A percentile compares a stretch with the other conserved stretches of the same genome.
Evolutionary conservation across 73 alveolate species (phyloP).

Genomic region (Symbiodinium natans): DNA sequence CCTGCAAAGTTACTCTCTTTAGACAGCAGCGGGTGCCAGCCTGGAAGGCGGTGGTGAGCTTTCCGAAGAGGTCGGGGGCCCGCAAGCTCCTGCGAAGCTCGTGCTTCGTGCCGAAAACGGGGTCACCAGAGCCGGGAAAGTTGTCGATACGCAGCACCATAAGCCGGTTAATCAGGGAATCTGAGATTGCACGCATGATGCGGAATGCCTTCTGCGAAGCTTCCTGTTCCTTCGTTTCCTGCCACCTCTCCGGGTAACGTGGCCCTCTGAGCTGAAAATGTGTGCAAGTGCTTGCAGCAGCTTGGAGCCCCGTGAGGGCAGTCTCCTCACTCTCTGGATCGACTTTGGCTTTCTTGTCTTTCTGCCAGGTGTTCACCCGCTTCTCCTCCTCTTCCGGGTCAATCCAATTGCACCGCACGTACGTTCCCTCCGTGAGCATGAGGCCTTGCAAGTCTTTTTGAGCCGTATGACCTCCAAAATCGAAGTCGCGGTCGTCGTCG

Average conservation of each 20-base stretch:
- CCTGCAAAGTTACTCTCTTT: background rate
- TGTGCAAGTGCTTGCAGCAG: background rate
- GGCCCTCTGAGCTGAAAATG: background rate
- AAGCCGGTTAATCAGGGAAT: background rate
- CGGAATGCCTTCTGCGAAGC: no score
- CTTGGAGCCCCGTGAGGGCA: background rate
- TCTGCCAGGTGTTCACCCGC: no score
- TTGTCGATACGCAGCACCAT: background rate
- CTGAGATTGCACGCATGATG: background rate
- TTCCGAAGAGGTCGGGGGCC: background rate
- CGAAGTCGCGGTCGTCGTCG: constrained; percentile 5
- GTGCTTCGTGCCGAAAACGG: background rate
- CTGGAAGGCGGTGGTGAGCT: background rate
- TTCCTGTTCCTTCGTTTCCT: background rate
- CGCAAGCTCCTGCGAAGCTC: constrained; percentile 11
- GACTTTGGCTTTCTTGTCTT: background rate
- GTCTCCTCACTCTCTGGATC: background rate
- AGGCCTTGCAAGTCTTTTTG: background rate
- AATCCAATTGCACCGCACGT: background rate
- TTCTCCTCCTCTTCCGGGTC: background rate
- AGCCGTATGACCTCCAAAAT: background rate
- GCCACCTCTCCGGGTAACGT: background rate
- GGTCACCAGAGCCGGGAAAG: background rate
- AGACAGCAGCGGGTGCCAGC: background rate
- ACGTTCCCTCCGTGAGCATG: background rate